Base-by-base conservation (phyloP, 208 protist genomes). In the Porcisia deanei region DNA sequence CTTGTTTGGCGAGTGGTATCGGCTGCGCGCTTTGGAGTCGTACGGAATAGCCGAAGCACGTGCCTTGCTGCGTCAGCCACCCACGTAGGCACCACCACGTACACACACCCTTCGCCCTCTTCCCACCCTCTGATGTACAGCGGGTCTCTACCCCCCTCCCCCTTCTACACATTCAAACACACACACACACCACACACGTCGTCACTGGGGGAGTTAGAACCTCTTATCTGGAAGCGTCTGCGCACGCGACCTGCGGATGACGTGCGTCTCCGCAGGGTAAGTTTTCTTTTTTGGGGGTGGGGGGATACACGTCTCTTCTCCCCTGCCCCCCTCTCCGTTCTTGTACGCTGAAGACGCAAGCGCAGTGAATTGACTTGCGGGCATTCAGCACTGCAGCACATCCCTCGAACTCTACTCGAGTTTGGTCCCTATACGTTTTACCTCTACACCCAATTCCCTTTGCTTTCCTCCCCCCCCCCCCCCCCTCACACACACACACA, bases 1-100 rank as follows among this genome's bases (percentile, higher is more conserved):
- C 34, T 85, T 79, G 59, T 96, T 94, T 83, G 88, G 83, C 59
- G 89, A 96, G 82, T 96, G 91, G 91, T 94, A 94, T 73, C 87
- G 89, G 7, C 81, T 96, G 60, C 77, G 86, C 22, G 81, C 85
- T 55, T 54, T 95, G 58, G 91, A 95, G 79, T 80, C 78, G 39
- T 85, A 72, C 14, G 54, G 60, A 6, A 37, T 65, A 22, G 47
- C 74, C 6, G 53, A 72, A 20, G 68, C 58, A 39, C 43, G 54
- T 2, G 7, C 54, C 10, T 37, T 83, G 39, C 54, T 79, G 58
- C n/a, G 30, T 22, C 43, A 74, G 18, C 37, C 63, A 20, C 9
- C 79, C 47, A 20, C 67, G 3, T 75, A 60, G 34, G 66, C 25
- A 55, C 47, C 14, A n/a, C 16, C 47, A 71, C 47, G 30, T 49